Evolutionary conservation across 208 protist species (phyloP), one percentile per base, ranked within the genome.

Genomic region (Crithidia mellificae): DNA sequence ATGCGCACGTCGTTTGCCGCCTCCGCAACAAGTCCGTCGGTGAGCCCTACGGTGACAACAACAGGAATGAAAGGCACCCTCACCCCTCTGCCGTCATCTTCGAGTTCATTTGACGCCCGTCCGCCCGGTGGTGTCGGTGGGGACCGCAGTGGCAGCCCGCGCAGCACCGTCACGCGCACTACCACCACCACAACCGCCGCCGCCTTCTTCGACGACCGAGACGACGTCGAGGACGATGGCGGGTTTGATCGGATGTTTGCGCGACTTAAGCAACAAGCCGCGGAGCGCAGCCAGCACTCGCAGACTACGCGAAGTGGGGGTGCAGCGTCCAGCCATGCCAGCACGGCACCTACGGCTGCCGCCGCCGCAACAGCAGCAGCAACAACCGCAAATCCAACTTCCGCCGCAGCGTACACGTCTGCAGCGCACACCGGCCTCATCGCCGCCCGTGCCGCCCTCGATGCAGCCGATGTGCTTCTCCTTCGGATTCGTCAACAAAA

Each of bases 201-300:
- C 34, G 34, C 7, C 34, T 29, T 51, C 20, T 51, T 14, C 46
- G 22, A 51, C 6, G 32, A 51, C 41, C 25, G 36, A 24, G 30
- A 53, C 17, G 12, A 29, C 9, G n/a, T n/a, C n/a, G 44, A 53
- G 20, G 51, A 38, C 12, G 69, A 75, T 2, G 54, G 55, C n/a
- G 44, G 51, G 20, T 75, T 69, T 24, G 62, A 69, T 39, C 34
- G 22, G 4, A 43, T 57, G 36, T 75, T 75, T 38, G 46, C 62
- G 24, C 62, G 46, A 20, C 70, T 75, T 20, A 75, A 59, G 63
- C 70, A 65, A 29, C 70, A 69, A n/a, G 70, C 70, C 0, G 43
- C 43, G 15, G 62, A 51, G 53, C 70, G 70, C 25, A 9, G 59
- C 15, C 68, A 63, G 15, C 62, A 9, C 36, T 20, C 14, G 29